Evolutionary conservation across 768 basidiomycete genomes (phyloP).

Genomic region (Russula compacta): DNA sequence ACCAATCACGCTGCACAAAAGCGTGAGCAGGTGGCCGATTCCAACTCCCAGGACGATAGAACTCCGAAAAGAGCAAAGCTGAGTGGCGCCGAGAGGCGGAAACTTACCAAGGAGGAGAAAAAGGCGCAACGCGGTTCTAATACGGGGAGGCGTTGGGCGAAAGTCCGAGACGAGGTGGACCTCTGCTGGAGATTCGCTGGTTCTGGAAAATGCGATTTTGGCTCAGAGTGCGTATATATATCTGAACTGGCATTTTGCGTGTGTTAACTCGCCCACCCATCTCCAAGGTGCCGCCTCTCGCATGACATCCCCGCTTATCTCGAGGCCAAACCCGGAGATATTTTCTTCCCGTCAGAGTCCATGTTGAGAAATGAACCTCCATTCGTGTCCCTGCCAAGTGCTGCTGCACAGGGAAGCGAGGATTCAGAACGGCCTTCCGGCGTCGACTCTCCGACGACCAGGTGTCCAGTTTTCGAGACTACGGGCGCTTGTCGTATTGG

Average conservation of each 20-base stretch:
- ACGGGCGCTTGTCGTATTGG: constrained; percentile 75
- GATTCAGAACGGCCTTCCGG: constrained; percentile 29
- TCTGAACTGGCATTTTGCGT: too few relatives aligned
- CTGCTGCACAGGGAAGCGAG: constrained; percentile 23
- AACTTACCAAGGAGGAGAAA: constrained; percentile 53
- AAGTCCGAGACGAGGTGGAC: constrained; percentile 69
- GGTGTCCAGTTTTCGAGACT: constrained; percentile 60
- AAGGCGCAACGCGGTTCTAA: constrained; percentile 75
- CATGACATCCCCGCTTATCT: constrained; percentile 78
- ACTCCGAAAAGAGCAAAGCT: constrained; percentile 24
- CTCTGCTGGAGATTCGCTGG: constrained; percentile 76
- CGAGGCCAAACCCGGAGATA: constrained; percentile 62
- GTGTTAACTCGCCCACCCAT: too few relatives aligned
- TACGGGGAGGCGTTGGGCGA: constrained; percentile 71
- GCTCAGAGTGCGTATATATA: constrained; percentile 42
- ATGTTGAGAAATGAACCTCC: constrained; percentile 42
- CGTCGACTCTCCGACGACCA: constrained; percentile 38
- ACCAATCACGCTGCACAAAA: constrained; percentile 29
- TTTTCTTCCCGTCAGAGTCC: constrained; percentile 43
- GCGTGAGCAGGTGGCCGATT: constrained; percentile 13
- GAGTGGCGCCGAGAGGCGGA: constrained; percentile 33
- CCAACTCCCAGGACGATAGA: constrained; percentile 18
- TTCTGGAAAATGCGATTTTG: constrained; percentile 62
- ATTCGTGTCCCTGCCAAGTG: constrained; percentile 32
- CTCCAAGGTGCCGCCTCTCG: constrained; percentile 59